Base-by-base conservation (phyloP, 2,329 filamentous ascomycete species). In the Penicillium sp. region DNA sequence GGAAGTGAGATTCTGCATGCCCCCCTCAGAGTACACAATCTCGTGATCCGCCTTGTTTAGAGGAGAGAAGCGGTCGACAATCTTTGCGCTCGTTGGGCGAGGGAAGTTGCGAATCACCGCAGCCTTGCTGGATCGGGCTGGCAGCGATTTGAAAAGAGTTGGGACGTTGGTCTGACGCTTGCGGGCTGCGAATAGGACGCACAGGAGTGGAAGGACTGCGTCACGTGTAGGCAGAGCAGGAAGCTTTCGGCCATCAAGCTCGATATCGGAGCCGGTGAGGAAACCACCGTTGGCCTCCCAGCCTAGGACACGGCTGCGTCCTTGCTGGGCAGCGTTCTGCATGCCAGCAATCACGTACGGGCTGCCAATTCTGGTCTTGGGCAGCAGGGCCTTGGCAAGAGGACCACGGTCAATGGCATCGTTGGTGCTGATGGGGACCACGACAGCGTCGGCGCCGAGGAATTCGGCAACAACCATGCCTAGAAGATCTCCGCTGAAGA, bases 231-330 rank as follows among this genome's bases (percentile, higher is more conserved):
- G 70, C 19, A 73, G 68, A 26, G 67, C 69, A 1, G 67, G 62
- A 2, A 73, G 66, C 2, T 57, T 35, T 42, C 69, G 67, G 48
- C 65, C 68, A 31, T 72, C 61, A 19, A 62, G 61, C 49, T 67
- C 55, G 35, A 73, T 63, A 37, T 73, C 65, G 11, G 65, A 70
- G 26, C 68, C 67, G 1, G 70, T 72, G 47, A 73, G 67, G 55
- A 73, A 73, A 13, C 70, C 70, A 13, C 70, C 70, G 37, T 73
- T 73, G 31, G 70, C 70, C 59, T 73, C 70, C 70, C 70, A 73
- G 43, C 70, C 70, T 52, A 64, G 67, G 53, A 73, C 68, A 27
- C 65, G 65, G 14, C 42, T 51, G 49, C 65, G 65, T 0, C 69
- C 69, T 56, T 69, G 70, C 8, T 53, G 33, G 31, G 64, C 56